Conservation (phyloP, 2,329 filamentous ascomycete species). For the Xylaria sp. region DNA sequence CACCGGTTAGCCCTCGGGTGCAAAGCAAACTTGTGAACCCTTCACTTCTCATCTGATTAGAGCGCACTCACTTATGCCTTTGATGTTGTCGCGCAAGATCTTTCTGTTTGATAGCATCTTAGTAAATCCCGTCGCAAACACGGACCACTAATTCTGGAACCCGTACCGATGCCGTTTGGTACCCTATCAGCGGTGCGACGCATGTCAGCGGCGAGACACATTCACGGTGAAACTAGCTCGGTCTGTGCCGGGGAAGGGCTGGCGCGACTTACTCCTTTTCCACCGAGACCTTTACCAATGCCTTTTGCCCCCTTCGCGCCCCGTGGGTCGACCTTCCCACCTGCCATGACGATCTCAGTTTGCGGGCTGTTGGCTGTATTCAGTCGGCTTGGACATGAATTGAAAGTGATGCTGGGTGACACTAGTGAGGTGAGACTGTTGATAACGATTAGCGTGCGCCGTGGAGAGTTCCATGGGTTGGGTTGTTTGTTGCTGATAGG, state of each 20-base stretch:
- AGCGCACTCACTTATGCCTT: slow-evolving; percentile 40
- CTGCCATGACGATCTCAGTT: background rate
- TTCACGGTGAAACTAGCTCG: background rate
- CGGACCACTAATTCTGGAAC: background rate
- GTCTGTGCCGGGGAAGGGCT: background rate
- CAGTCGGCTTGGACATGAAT: background rate
- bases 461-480: too few relatives aligned
- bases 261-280: slow-evolving; percentile 34
- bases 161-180: slow-evolving; percentile 38
- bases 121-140: background rate
- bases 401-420: background rate
- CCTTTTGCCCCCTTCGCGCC: slow-evolving; percentile 34
- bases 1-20: slow-evolving; percentile 22
- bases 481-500: background rate
- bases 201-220: slow-evolving; percentile 16
- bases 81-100: slow-evolving; percentile 42
- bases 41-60: background rate
- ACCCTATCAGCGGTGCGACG: slow-evolving; percentile 24
- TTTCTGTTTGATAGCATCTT: slow-evolving; percentile 32
- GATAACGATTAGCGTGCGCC: background rate
- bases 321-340: slow-evolving; percentile 21
- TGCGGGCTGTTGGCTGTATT: background rate
- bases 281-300: slow-evolving; percentile 34
- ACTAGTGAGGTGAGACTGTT: background rate
- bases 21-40: background rate